Base-by-base conservation (phyloP, 1,284 basidiomycete genomes). In the Leccinum solheimii region DNA sequence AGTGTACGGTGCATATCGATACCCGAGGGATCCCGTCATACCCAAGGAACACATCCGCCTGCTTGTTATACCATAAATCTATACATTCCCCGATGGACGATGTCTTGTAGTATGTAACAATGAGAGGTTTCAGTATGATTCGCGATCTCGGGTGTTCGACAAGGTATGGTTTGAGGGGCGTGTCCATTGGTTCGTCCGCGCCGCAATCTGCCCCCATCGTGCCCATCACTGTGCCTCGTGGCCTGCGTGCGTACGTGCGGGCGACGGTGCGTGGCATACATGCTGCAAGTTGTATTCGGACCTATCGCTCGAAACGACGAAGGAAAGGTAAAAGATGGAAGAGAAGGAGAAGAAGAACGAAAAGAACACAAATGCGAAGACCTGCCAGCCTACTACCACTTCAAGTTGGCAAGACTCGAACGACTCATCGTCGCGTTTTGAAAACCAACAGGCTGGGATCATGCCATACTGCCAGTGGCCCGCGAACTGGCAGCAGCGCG, bases 1-100 rank as follows among this genome's bases (percentile, higher is more conserved):
- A 93, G 86, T 14, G 87, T 82, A 36, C 91, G 87, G 63, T 83
- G 81, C 64, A 99, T 95, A 78, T 99, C 99, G 81, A 99, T 97
- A 62, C 97, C 43, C 91, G 89, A 21, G 97, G 97, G 62, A 99
- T 95, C 27, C 27, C 3, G 23, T 23, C 23, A 23, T 23, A 23
- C 23, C 27, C 27, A 27, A 27, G 27, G 27, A 27, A 27, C 27
- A 27, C 27, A 27, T 27, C 27, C 8, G 27, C 27, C 27, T 27
- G 27, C 27, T 27, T 27, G 27, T 27, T 27, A 27, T 27, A 27
- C 27, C 27, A 27, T 27, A 27, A 27, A 27, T 27, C 7, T 27
- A 27, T 27, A 27, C 27, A 27, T 27, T 27, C 27, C 27, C 27
- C 27, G 27, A 27, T 27, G 27, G 27, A 27, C 27, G 27, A 27